Evolutionary conservation across 176 grass and related monocot genomes (phyloP).

Genomic region (Carex myosuroides): DNA sequence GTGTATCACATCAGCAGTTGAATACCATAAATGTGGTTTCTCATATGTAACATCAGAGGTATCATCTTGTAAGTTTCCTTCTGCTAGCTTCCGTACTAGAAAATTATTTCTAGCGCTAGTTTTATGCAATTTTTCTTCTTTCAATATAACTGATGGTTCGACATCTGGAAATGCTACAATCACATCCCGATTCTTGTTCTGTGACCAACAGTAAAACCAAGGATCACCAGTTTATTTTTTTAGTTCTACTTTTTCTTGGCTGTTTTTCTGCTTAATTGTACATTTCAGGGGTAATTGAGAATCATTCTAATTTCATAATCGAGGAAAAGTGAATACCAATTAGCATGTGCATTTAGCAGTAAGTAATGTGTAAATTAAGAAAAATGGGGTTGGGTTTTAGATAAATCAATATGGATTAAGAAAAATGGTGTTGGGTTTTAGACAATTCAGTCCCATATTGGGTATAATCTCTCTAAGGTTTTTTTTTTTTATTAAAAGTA

Average conservation of each 20-base stretch:
- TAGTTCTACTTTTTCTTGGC: background rate
- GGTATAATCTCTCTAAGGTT: background rate
- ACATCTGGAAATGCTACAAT: constrained; percentile 90
- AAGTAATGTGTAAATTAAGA: background rate
- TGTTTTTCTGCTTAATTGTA: background rate
- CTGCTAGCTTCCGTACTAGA: constrained; percentile 7
- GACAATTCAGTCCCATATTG: background rate
- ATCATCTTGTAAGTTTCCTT: constrained; percentile 21
- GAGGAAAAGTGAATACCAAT: background rate
- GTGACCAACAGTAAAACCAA: constrained; percentile 22
- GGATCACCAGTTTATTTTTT: background rate
- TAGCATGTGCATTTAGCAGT: background rate
- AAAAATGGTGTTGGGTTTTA: background rate
- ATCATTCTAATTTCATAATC: background rate
- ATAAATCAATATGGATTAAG: background rate
- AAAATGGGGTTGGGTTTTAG: background rate
- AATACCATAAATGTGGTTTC: constrained; percentile 79
- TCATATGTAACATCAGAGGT: constrained; percentile 51
- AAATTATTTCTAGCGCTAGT: background rate
- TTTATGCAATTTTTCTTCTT: constrained; percentile 21
- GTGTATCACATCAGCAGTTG: constrained; percentile 41
- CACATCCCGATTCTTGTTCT: constrained; percentile 89
- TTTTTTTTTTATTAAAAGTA: background rate
- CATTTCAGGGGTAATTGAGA: background rate
- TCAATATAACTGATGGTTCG: constrained; percentile 58